Percentiles rank a stretch among this genome's conserved stretches.
Evolutionary conservation across 352 stramenopile species (phyloP).

Genomic region (Pythium monospermum): DNA sequence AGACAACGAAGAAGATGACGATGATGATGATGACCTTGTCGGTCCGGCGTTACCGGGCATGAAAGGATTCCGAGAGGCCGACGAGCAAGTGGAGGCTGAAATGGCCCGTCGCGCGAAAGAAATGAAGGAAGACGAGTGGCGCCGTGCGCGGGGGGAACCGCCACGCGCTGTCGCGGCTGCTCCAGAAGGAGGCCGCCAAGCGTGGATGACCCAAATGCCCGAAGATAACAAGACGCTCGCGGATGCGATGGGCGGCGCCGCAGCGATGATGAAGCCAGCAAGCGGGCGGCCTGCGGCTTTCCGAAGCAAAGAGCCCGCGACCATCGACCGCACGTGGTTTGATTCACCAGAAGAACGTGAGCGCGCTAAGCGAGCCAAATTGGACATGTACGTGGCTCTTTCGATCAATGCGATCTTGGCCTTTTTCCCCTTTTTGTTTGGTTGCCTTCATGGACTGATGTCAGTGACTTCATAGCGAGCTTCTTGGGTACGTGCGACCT

Average conservation of each 20-base stretch:
- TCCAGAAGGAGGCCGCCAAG: conserved; percentile 30
- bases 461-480: conserved; percentile 34
- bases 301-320: conserved; percentile 63
- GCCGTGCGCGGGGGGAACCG: conserved; percentile 27
- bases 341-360: conserved; percentile 77
- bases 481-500: conserved; percentile 74
- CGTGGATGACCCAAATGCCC: conserved; percentile 86
- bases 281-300: conserved; percentile 59
- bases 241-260: conserved; percentile 56
- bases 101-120: conserved; percentile 54
- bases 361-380: conserved; percentile 66
- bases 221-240: conserved; percentile 63
- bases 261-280: conserved; percentile 29
- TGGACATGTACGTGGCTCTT: conserved; percentile 69
- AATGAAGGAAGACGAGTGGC: conserved; percentile 67
- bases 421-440: background rate
- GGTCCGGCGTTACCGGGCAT: conserved; percentile 71
- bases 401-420: background rate
- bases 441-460: background rate
- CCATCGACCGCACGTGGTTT: conserved; percentile 81
- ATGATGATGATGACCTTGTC: conserved; percentile 48
- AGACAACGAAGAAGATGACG: conserved; percentile 16
- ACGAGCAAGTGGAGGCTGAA: conserved; percentile 64
- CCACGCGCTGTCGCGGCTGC: background rate
- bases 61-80: conserved; percentile 67